Evolutionary conservation across 2,329 filamentous ascomycete genomes (phyloP).

Genomic region (Incumbomyces lentus): DNA sequence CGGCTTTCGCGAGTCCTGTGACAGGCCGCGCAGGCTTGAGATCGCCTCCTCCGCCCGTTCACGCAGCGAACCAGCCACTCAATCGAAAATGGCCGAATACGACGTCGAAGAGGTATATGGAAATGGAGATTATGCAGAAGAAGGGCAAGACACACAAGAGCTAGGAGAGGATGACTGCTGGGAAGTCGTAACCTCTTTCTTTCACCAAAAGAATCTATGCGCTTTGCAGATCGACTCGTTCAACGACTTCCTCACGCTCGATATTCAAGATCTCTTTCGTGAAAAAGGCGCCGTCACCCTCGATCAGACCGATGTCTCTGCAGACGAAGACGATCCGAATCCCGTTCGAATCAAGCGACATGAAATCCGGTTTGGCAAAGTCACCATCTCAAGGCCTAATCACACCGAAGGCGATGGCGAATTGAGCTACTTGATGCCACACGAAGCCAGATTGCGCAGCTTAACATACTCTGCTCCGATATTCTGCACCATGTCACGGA

Average conservation of each 20-base stretch:
- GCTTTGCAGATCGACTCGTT: conserved; percentile 98
- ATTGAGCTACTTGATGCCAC: conserved; percentile 74
- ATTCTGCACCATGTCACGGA: conserved; percentile 79
- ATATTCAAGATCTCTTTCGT: conserved; percentile 86
- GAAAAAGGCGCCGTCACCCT: conserved; percentile 88
- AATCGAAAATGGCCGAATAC: conserved; percentile 41
- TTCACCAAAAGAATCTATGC: conserved; percentile 88
- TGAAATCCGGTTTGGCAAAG: conserved; percentile 85
- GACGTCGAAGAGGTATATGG: conserved; percentile 33
- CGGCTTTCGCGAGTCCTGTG: too few species aligned
- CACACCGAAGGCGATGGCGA: conserved; percentile 89
- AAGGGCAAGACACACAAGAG: conserved; percentile 51
- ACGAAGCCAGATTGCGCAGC: conserved; percentile 91
- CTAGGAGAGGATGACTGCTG: conserved; percentile 98
- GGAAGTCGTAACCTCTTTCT: conserved; percentile 95
- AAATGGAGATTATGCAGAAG: conserved; percentile 49
- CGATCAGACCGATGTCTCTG: conserved; percentile 71
- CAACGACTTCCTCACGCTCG: conserved; percentile 89
- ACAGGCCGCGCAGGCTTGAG: too few species aligned
- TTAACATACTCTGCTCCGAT: conserved; percentile 89
- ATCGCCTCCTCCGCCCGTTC: too few species aligned
- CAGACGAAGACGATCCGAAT: conserved; percentile 58
- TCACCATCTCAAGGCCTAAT: conserved; percentile 79
- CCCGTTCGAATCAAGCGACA: conserved; percentile 81
- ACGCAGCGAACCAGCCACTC: neutral